Base-by-base conservation (phyloP, 225 moss, liverwort and hornwort species). In the Marchantia polymorpha region DNA sequence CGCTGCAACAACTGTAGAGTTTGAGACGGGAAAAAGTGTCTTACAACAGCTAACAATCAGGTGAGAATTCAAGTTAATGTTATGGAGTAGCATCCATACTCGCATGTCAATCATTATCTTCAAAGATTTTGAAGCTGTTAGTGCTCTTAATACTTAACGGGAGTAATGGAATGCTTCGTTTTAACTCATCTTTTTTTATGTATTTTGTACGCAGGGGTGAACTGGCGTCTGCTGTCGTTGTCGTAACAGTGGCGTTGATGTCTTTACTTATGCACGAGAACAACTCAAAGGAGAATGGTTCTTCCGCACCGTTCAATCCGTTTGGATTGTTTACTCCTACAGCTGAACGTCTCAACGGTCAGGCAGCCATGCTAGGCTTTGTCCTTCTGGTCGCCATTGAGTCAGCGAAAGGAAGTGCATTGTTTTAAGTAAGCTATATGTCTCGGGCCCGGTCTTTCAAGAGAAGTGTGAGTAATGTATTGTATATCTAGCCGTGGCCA, bases 11-110 rank as follows among this genome's bases (percentile, higher is more conserved):
- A 84, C 76, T 56, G 73, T 78, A 53, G 84, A 84, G 29, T 60
- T 84, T 77, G 84, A 84, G 73, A 80, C 84, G 0, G 84, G 84
- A 25, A 77, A 76, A 52, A 84, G 81, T 78, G 84, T 84, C 2
- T 25, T 72, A 53, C 84, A 84, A 71, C 84, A 84, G 54, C 52
- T 84, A 4, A 77, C 81, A 25, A 52, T 81, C 77, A 84, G 81
- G 84, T 84, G 46, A 77, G 54, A 52, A 23, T 58, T 27, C 26
- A 65, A 27, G 23, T 65, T 12, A 56, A 56, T 68, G 39, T 2
- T 39, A 5, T 39, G 39, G 39, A 12, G 0, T 26, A 26, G 68
- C 68, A 13, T 26, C 68, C 23, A 39, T 39, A 39, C 5, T 2
- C 5, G 39, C 39, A 39, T 39, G 39, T 39, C 39, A 39, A 39